phyloP scores from a whole-genome alignment of 768 basidiomycete species.

The Tylopilus sp. region DNA sequence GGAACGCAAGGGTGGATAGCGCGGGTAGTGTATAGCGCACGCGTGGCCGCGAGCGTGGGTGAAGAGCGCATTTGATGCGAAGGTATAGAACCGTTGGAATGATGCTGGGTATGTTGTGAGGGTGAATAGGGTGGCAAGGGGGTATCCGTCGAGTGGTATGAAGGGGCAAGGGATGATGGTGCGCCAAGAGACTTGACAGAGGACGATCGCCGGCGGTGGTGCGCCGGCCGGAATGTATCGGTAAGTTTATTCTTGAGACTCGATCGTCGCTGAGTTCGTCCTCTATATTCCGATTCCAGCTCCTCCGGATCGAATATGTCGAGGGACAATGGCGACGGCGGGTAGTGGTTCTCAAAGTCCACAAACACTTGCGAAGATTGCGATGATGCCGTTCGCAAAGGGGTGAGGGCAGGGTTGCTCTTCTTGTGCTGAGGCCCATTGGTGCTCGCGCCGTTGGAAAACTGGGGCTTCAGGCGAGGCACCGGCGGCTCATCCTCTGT shows the following conservation, averaged over 20 bases:
- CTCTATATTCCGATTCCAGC: conserved; percentile 23
- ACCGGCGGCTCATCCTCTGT: conserved; percentile 28
- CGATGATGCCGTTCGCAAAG: conserved; percentile 19
- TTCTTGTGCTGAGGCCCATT: conserved; percentile 39
- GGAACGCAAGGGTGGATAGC: conserved; percentile 70
- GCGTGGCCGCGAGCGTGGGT: conserved; percentile 29
- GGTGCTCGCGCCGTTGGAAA: conserved; percentile 11
- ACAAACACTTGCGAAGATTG: conserved; percentile 27
- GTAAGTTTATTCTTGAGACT: conserved; percentile 33
- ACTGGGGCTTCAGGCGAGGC: conserved; percentile 30
- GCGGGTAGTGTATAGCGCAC: conserved; percentile 60
- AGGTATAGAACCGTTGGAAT: conserved; percentile 13
- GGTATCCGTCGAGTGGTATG: not conserved
- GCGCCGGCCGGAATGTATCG: conserved; percentile 29
- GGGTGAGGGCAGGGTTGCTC: conserved; percentile 45
- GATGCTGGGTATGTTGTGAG: conserved; percentile 14
- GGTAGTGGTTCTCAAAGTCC: conserved; percentile 22
- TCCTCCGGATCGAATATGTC: conserved; percentile 25
- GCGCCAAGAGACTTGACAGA: conserved; percentile 20
- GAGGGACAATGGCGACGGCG: conserved; percentile 28
- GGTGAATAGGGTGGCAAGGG: conserved; percentile 18
- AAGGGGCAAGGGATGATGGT: conserved; percentile 20
- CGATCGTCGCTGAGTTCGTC: conserved; percentile 26
- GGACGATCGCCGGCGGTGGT: conserved; percentile 34
- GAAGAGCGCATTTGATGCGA: conserved; percentile 21